Conservation (phyloP, 192 early-diverging fungal species). For the Backusella macrospora region DNA sequence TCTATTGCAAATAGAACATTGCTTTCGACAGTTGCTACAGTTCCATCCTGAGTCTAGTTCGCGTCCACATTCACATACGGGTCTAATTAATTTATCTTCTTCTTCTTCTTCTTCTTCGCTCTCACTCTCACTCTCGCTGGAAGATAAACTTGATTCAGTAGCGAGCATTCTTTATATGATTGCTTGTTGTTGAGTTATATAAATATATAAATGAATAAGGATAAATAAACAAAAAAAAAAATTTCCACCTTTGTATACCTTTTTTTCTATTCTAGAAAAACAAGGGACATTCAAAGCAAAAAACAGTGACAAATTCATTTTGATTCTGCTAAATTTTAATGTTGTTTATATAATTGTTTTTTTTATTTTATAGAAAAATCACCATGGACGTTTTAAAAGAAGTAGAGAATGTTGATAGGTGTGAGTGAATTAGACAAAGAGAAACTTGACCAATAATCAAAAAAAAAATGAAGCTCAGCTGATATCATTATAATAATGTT, state of each 20-base stretch:
- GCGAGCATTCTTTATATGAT: neutral
- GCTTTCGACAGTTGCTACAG: conserved; percentile 13
- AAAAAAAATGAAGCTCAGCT: neutral
- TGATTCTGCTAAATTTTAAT: neutral
- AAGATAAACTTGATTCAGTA: neutral
- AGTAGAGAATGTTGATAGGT: neutral
- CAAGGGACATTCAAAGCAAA: neutral
- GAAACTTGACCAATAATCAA: conserved; percentile 2
- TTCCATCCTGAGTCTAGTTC: conserved; percentile 8
- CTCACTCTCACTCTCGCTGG: neutral
- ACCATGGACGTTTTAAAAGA: conserved; percentile 5
- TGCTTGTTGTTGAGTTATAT: conserved; percentile 5
- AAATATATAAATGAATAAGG: neutral
- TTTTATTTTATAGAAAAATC: conserved; percentile 7
- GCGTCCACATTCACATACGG: conserved; percentile 13
- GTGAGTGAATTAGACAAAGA: neutral
- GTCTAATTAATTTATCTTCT: neutral
- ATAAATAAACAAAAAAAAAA: neutral
- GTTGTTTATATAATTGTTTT: conserved; percentile 5
- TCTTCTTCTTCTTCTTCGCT: neutral
- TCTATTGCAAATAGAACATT: conserved; percentile 3
- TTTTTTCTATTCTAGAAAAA: conserved; percentile 11
- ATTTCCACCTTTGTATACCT: neutral
- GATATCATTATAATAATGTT: neutral
- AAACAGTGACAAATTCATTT: neutral